Percentiles rank a stretch among this genome's conserved stretches.
These are phyloP conservation scores for Volvox reticuliferus DNA, from an alignment of 139 green algal species.

Conservation along the genomic window DNA sequence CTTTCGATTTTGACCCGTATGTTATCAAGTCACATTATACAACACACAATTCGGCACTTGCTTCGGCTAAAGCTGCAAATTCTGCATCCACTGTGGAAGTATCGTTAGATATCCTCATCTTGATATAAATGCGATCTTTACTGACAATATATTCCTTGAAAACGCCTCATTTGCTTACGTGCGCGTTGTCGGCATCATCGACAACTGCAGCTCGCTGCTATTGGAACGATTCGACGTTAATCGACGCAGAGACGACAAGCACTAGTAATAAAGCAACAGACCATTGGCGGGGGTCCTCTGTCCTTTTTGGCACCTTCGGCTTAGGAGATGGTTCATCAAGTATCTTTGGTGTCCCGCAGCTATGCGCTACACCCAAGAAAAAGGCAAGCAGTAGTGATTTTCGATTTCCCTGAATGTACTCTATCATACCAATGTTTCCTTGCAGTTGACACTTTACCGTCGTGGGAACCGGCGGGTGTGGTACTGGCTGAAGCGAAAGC, in stretches of 20 bases:
- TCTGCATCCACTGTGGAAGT: too few species aligned
- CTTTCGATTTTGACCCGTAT: too few species aligned
- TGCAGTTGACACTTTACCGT: slow-evolving; percentile 6
- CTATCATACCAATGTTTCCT: neutral
- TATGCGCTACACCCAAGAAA: slow-evolving; percentile 38
- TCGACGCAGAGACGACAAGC: neutral
- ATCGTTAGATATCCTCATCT: too few species aligned
- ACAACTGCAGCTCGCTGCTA: neutral
- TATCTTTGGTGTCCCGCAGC: slow-evolving; percentile 8
- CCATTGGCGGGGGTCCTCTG: too few species aligned
- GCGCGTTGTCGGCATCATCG: neutral
- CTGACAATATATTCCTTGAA: neutral
- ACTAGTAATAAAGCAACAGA: neutral
- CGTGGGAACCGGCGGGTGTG: slow-evolving; percentile 41
- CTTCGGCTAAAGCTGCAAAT: too few species aligned
- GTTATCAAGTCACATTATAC: too few species aligned
- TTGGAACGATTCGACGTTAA: neutral
- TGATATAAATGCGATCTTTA: neutral
- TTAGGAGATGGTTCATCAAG: neutral
- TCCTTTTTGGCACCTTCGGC: too few species aligned
- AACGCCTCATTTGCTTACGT: neutral
- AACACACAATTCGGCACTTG: too few species aligned
- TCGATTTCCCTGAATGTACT: neutral
- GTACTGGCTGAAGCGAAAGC: slow-evolving; percentile 41
- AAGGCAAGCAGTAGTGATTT: neutral